Evolutionary conservation across 352 stramenopile genomes (phyloP).

Genomic region (Phytophthora fragariae): DNA sequence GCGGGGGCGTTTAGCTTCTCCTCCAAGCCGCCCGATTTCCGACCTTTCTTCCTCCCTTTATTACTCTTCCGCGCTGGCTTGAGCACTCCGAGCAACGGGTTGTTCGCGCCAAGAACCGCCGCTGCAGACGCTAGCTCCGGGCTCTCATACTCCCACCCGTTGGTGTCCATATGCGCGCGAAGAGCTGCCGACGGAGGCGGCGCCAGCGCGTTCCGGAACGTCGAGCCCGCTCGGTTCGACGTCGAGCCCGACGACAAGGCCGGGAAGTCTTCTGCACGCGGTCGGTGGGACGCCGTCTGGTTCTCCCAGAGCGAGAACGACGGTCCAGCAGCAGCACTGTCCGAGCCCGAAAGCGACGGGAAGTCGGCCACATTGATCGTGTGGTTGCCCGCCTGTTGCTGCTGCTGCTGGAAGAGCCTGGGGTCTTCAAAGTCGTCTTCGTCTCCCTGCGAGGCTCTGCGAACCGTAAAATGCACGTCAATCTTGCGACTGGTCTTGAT

Average conservation of each 20-base stretch:
- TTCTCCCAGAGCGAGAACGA: constrained; percentile 76
- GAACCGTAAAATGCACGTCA: constrained; percentile 87
- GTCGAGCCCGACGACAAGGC: constrained; percentile 43
- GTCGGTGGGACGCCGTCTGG: constrained; percentile 53
- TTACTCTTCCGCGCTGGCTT: constrained; percentile 83
- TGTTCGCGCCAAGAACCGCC: constrained; percentile 80
- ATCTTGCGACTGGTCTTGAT: constrained; percentile 89
- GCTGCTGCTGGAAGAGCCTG: constrained; percentile 49
- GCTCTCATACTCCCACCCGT: constrained; percentile 73
- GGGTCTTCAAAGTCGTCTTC: constrained; percentile 62
- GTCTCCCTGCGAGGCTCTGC: constrained; percentile 57
- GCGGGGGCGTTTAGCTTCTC: constrained; percentile 50
- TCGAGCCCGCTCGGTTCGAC: constrained; percentile 27
- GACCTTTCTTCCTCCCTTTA: constrained; percentile 56
- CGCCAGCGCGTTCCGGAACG: constrained; percentile 77
- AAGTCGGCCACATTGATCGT: constrained; percentile 90
- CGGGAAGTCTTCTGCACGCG: constrained; percentile 76
- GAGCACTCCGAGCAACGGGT: constrained; percentile 80
- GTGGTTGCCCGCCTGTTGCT: constrained; percentile 24
- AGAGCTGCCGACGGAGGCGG: constrained; percentile 77
- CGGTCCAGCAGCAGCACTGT: constrained; percentile 34
- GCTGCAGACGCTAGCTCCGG: constrained; percentile 68
- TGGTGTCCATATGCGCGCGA: constrained; percentile 74
- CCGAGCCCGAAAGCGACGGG: constrained; percentile 66
- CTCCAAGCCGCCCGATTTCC: constrained; percentile 48